Conservation (phyloP, 1,284 basidiomycete species). For the Tylopilus orsonianus region DNA sequence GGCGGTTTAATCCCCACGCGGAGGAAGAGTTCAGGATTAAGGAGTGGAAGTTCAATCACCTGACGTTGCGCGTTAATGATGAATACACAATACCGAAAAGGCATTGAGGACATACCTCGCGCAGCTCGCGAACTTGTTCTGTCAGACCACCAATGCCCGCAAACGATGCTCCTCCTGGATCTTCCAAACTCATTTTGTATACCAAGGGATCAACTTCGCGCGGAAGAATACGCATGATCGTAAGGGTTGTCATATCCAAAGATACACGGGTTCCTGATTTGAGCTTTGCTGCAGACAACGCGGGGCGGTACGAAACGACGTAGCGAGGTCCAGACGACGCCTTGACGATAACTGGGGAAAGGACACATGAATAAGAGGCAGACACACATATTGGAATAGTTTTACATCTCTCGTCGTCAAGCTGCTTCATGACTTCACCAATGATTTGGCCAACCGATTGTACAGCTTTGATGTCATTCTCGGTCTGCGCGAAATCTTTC, state of each 20-base stretch:
- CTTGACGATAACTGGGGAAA: slow-evolving; percentile 89
- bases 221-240: slow-evolving; percentile 98
- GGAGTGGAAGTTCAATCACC: slow-evolving; percentile 95
- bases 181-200: slow-evolving; percentile 99
- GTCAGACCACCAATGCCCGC: slow-evolving; percentile 96
- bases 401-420: slow-evolving; percentile 97
- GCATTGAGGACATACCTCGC: slow-evolving; percentile 66
- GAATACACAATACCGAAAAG: neutral
- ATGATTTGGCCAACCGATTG: slow-evolving; percentile 99
- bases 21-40: slow-evolving; percentile 94
- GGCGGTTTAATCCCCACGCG: slow-evolving; percentile 97
- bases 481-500: slow-evolving; percentile 91
- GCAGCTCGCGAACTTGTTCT: slow-evolving; percentile 95
- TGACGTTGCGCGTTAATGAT: slow-evolving; percentile 29
- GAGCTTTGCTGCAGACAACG: slow-evolving; percentile 89
- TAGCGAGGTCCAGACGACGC: slow-evolving; percentile 98
- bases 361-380: slow-evolving; percentile 2
- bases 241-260: slow-evolving; percentile 98
- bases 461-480: slow-evolving; percentile 98
- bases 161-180: slow-evolving; percentile 93
- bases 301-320: slow-evolving; percentile 96
- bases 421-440: slow-evolving; percentile 97
- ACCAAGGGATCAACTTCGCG: slow-evolving; percentile 98
- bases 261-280: slow-evolving; percentile 95
- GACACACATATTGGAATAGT: slow-evolving; percentile 14